Percentiles rank a stretch among this genome's conserved stretches.
phyloP scores from a whole-genome alignment of 805 yeast species.

The Barnettozyma siamensis region DNA sequence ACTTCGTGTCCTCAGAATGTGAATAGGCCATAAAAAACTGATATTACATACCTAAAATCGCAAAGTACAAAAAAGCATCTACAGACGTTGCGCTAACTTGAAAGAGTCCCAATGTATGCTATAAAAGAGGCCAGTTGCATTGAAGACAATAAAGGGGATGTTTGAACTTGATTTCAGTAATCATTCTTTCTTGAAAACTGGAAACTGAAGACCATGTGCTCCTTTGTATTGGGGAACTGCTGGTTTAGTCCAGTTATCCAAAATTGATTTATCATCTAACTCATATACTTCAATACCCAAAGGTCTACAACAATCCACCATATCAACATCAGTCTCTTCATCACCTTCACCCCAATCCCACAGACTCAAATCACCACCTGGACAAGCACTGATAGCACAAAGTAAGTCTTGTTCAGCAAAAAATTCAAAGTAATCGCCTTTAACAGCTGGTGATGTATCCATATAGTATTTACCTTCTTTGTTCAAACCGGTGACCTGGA shows the following conservation, averaged over 20 bases:
- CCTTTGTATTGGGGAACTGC: constrained; percentile 48
- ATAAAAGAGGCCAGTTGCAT: no score
- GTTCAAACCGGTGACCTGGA: constrained; percentile 63
- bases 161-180: no score
- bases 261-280: constrained; percentile 40
- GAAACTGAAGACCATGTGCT: constrained; percentile 42
- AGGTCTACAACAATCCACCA: constrained; percentile 60
- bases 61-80: no score
- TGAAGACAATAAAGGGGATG: no score
- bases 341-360: constrained; percentile 71
- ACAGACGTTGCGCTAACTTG: no score
- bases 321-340: constrained; percentile 39
- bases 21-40: no score
- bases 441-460: constrained; percentile 62
- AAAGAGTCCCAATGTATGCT: no score
- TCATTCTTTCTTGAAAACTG: constrained; percentile 19
- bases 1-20: no score
- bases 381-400: constrained; percentile 62
- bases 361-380: constrained; percentile 61
- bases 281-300: constrained; percentile 56
- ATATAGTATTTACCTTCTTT: constrained; percentile 62
- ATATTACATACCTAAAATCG: no score
- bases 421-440: constrained; percentile 56
- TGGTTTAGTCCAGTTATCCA: constrained; percentile 48
- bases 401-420: constrained; percentile 62